phyloP scores from a whole-genome alignment of 306 rosid species.

The Ziziphus jujuba region DNA sequence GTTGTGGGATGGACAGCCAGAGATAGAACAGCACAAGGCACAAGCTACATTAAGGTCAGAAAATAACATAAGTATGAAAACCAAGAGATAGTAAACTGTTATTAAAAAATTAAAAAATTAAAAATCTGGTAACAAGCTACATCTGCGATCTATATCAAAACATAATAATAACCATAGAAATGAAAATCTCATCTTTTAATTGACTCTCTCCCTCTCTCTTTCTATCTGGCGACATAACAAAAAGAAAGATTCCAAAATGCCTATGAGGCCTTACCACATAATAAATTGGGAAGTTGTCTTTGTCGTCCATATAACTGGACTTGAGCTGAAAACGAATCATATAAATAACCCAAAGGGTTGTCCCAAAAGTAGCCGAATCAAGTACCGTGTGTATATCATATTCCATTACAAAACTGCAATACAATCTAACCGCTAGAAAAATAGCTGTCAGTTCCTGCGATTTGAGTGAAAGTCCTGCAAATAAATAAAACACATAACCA shows the following conservation, averaged over 20 bases:
- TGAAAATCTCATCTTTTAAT: background rate
- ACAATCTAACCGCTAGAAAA: constrained; percentile 69
- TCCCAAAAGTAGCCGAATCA: constrained; percentile 62
- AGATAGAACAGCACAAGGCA: constrained; percentile 61
- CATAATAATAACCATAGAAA: background rate
- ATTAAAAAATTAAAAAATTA: too few species aligned
- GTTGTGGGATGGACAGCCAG: constrained; percentile 67
- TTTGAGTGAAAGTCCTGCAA: constrained; percentile 71
- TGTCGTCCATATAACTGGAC: constrained; percentile 65
- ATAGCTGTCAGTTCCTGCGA: constrained; percentile 77
- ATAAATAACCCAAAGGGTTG: constrained; percentile 76
- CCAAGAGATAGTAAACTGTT: background rate
- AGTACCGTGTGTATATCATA: constrained; percentile 76
- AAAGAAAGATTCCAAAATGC: background rate
- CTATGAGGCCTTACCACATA: constrained; percentile 48
- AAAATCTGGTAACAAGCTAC: background rate
- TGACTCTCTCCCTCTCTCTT: background rate
- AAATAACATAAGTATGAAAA: constrained; percentile 3
- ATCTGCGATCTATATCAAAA: background rate
- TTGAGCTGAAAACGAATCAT: constrained; percentile 62
- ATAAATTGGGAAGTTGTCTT: constrained; percentile 60
- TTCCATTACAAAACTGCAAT: constrained; percentile 81
- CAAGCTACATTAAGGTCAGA: constrained; percentile 37
- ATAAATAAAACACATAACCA: background rate
- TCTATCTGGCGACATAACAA: background rate